phyloP scores from a whole-genome alignment of 345 rosid species.

The Ceriops zippeliana region DNA sequence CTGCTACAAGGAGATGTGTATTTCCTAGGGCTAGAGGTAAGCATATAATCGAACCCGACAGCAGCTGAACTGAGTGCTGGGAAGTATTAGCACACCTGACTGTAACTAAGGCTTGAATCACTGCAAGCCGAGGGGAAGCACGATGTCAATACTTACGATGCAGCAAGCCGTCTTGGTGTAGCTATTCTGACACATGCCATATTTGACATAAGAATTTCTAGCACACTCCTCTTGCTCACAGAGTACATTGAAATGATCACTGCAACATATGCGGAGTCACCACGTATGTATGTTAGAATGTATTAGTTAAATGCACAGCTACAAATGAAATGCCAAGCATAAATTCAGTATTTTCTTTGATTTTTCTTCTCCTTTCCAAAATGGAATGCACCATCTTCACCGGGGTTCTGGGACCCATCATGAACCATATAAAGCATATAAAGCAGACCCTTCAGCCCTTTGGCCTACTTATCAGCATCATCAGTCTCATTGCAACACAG shows the following conservation, averaged over 20 bases:
- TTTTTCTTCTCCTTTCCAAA: no score
- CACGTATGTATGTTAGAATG: not conserved
- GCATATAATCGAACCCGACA: not conserved
- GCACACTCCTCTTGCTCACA: not conserved
- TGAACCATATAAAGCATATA: no score
- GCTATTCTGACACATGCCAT: not conserved
- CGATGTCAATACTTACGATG: no score
- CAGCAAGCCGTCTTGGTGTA: not conserved
- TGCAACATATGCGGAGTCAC: not conserved
- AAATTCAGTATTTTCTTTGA: no score
- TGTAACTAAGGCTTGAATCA: not conserved
- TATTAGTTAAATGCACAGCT: not conserved
- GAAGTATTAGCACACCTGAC: not conserved
- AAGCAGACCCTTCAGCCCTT: no score
- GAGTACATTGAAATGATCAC: not conserved
- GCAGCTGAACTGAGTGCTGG: not conserved
- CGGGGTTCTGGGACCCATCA: no score
- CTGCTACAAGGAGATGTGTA: slow-evolving; percentile 2
- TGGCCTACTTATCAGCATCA: no score
- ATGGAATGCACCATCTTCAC: no score
- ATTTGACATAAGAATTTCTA: not conserved
- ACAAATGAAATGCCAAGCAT: not conserved
- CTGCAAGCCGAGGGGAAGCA: not conserved
- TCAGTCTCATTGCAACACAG: no score
- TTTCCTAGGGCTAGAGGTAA: slow-evolving; percentile 4